A percentile compares a stretch with the other conserved stretches of the same genome.
phyloP scores from a whole-genome alignment of 257 asterid genomes.

The Plantago ovata region DNA sequence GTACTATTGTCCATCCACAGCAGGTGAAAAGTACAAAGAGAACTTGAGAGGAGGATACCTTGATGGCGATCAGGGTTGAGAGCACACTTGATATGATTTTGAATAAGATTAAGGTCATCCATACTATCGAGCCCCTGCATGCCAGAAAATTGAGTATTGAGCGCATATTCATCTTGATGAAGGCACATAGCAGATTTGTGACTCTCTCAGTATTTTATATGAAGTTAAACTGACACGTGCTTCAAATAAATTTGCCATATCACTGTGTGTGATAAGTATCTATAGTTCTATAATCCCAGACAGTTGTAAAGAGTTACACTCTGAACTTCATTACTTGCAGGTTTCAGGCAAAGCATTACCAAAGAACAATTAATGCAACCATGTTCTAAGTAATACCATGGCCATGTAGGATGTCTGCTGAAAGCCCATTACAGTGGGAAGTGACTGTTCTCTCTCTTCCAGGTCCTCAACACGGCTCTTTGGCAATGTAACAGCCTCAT shows the following conservation, averaged over 20 bases:
- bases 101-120: slow-evolving; percentile 47
- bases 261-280: too few species aligned
- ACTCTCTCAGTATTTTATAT: too few species aligned
- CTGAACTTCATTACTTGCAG: not conserved
- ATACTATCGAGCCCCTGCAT: slow-evolving; percentile 68
- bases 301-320: not conserved
- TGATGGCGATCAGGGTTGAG: slow-evolving; percentile 60
- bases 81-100: too few species aligned
- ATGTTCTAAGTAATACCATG: slow-evolving; percentile 44
- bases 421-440: slow-evolving; percentile 51
- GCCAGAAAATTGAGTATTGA: slow-evolving; percentile 16
- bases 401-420: slow-evolving; percentile 59
- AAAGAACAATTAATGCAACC: slow-evolving; percentile 5
- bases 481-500: slow-evolving; percentile 58
- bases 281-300: not conserved
- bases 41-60: slow-evolving; percentile 54
- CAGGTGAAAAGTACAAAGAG: slow-evolving; percentile 3
- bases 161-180: slow-evolving; percentile 7
- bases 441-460: slow-evolving; percentile 49
- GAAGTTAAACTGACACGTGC: too few species aligned
- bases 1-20: not conserved
- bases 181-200: slow-evolving; percentile 11
- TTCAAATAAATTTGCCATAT: not conserved
- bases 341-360: too few species aligned
- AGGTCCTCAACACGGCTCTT: slow-evolving; percentile 50